Conservation (phyloP, 768 basidiomycete species). For the Mycena pura region DNA sequence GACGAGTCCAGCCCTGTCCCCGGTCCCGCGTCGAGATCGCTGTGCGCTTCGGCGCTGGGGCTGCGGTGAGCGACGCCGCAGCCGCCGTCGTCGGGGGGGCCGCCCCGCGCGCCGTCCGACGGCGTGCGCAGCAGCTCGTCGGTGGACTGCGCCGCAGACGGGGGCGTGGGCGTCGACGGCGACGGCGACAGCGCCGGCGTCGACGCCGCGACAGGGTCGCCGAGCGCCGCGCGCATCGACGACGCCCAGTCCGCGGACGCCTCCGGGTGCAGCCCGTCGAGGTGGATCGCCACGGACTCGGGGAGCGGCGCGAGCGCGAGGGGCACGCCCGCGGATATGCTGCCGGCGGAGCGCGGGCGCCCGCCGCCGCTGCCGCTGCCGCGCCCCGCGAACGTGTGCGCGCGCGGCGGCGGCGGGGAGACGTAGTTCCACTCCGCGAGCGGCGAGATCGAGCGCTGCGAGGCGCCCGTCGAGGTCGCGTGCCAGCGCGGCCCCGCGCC, state of each 20-base stretch:
- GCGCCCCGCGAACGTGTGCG: slow-evolving; percentile 1
- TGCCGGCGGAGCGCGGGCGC: slow-evolving; percentile 1
- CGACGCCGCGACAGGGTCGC: slow-evolving; percentile 18
- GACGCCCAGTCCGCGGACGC: slow-evolving; percentile 49
- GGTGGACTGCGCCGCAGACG: slow-evolving; percentile 7
- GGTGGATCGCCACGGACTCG: slow-evolving; percentile 35
- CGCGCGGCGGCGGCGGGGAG: slow-evolving; percentile 32
- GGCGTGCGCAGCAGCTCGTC: slow-evolving; percentile 21
- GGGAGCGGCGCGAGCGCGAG: slow-evolving; percentile 23
- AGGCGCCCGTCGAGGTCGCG: too few species aligned
- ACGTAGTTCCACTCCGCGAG: slow-evolving; percentile 47
- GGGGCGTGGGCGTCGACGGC: slow-evolving; percentile 17
- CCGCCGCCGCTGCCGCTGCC: too few species aligned
- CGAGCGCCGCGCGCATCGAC: slow-evolving; percentile 36
- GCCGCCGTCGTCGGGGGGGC: slow-evolving; percentile 44
- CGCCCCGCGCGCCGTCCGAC: too few species aligned
- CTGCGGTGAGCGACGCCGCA: slow-evolving; percentile 40
- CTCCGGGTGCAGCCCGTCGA: slow-evolving; percentile 41
- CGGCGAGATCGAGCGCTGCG: slow-evolving; percentile 43
- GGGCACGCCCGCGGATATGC: too few species aligned
- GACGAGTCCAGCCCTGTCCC: slow-evolving; percentile 44
- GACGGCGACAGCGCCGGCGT: slow-evolving; percentile 15
- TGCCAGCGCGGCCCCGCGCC: too few species aligned
- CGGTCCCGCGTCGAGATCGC: slow-evolving; percentile 31
- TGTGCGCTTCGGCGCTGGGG: too few species aligned